A percentile compares a stretch with the other conserved stretches of the same genome.
phyloP scores from a whole-genome alignment of 2,329 filamentous ascomycete genomes.

The Colletotrichum noveboracense region DNA sequence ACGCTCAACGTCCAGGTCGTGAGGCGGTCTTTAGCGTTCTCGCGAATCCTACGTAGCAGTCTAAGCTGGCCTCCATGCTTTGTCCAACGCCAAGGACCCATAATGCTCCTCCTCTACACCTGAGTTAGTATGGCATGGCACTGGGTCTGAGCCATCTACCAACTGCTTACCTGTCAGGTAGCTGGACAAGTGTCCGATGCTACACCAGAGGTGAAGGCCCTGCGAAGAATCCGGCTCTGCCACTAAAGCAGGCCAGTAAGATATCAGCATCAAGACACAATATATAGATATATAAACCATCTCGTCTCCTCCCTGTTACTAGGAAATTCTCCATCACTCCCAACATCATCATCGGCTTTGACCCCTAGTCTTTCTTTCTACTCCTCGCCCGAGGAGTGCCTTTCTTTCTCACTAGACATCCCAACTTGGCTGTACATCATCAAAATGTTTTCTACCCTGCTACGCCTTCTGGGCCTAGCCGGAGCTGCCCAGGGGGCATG shows the following conservation, averaged over 20 bases:
- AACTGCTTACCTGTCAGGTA: neutral
- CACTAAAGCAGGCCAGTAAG: neutral
- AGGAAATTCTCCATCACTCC: neutral
- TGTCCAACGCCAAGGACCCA: neutral
- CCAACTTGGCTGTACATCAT: neutral
- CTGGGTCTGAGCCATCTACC: neutral
- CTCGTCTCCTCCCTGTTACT: neutral
- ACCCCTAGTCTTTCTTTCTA: neutral
- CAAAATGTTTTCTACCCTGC: neutral
- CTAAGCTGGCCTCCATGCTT: neutral
- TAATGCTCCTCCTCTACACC: neutral
- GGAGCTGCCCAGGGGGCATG: constrained; percentile 27
- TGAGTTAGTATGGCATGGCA: neutral
- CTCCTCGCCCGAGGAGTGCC: neutral
- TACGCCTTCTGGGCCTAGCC: constrained; percentile 7
- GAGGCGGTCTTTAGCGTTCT: neutral
- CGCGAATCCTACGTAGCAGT: neutral
- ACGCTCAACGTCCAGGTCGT: neutral
- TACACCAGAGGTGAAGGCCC: neutral
- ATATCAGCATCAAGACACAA: neutral
- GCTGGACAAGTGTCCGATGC: neutral
- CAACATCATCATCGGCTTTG: neutral
- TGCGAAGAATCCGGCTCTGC: neutral
- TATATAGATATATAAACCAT: neutral
- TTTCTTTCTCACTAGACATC: neutral